phyloP scores from a whole-genome alignment of 2,329 filamentous ascomycete genomes.

The Neonectria coccinea region DNA sequence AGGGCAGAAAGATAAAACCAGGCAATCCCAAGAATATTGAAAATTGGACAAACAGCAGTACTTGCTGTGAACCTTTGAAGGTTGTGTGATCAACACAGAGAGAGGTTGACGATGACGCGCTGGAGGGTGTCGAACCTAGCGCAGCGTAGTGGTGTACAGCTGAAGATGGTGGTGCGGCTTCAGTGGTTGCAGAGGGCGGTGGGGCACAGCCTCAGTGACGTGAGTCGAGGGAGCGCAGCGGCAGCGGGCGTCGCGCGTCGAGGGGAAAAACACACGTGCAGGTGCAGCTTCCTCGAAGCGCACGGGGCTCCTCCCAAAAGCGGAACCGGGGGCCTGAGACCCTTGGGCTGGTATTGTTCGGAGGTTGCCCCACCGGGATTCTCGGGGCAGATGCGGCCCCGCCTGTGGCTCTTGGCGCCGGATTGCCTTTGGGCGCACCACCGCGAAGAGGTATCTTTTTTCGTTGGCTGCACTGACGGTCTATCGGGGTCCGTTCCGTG shows the following conservation, averaged over 20 bases:
- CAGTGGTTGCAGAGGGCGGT: conserved; percentile 26
- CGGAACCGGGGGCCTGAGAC: conserved; percentile 9
- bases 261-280: conserved; percentile 21
- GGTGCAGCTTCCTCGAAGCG: conserved; percentile 12
- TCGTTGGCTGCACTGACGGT: conserved; percentile 17
- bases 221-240: conserved; percentile 13
- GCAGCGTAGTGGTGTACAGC: conserved; percentile 5
- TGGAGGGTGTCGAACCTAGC: conserved; percentile 26
- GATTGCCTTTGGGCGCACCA: conserved; percentile 2
- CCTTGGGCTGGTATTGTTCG: conserved; percentile 20
- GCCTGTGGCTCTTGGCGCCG: conserved; percentile 20
- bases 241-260: conserved; percentile 4
- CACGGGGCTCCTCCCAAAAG: conserved; percentile 16
- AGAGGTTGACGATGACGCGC: conserved; percentile 29
- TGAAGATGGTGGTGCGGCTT: conserved; percentile 16
- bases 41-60: conserved; percentile 4
- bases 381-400: conserved; percentile 31
- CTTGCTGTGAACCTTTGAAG: neutral
- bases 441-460: conserved; percentile 26
- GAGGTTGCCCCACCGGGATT: conserved; percentile 21
- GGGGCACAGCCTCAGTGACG: conserved; percentile 21
- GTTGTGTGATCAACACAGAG: conserved; percentile 10
- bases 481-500: conserved; percentile 15
- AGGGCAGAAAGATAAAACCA: neutral
- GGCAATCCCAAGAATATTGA: neutral